Evolutionary conservation across 108 stramenopile genomes (phyloP).

Genomic region (Nitzschia putrida): DNA sequence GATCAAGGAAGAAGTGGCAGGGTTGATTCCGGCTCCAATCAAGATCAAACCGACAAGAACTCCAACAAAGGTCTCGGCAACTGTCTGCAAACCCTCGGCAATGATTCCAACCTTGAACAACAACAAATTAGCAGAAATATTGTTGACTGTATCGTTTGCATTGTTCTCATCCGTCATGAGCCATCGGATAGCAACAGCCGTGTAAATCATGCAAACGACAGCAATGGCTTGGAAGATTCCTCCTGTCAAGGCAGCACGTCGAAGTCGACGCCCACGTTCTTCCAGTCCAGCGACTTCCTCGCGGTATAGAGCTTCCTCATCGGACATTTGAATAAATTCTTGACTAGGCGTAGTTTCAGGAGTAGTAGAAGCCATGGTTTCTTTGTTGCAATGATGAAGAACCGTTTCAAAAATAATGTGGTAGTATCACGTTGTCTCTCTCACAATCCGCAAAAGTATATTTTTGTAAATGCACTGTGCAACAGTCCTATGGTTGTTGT

Average conservation of each 20-base stretch:
- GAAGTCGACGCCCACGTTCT: conserved; percentile 32
- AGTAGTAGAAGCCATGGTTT: conserved; percentile 4
- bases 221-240: conserved; percentile 31
- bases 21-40: conserved; percentile 43
- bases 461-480: no score
- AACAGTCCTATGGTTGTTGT: no score
- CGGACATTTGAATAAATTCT: conserved; percentile 21
- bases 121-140: conserved; percentile 11
- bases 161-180: conserved; percentile 30
- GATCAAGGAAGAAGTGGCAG: conserved; percentile 34
- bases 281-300: conserved; percentile 29
- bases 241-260: conserved; percentile 34
- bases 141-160: conserved; percentile 32
- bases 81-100: conserved; percentile 7
- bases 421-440: no score
- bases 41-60: conserved; percentile 36
- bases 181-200: conserved; percentile 38
- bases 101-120: conserved; percentile 35
- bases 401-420: no score
- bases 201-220: conserved; percentile 30
- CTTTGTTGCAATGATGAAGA: no score
- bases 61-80: conserved; percentile 30
- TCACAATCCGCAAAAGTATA: no score
- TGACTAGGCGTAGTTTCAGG: neutral
- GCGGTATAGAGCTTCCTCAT: conserved; percentile 32